Evolutionary conservation across 2,329 filamentous ascomycete species (phyloP), one percentile per base, ranked within the genome.

Genomic region (Pezicula radicicola): DNA sequence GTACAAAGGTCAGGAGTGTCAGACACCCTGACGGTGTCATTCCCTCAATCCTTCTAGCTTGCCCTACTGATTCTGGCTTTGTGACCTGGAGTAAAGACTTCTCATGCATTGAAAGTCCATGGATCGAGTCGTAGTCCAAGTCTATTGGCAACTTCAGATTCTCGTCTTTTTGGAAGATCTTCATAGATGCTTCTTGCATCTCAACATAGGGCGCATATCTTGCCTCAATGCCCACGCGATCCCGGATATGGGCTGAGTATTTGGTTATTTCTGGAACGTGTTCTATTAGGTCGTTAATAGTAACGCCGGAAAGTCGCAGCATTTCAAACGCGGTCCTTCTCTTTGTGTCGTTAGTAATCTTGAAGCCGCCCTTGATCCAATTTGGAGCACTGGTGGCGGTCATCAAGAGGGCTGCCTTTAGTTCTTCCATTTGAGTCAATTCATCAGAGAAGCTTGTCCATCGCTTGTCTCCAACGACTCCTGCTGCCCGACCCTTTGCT

Each of bases 31-130:
- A 74, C 1, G 84, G 83, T 18, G 83, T 87, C 55, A 87, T 75
- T 4, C 93, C 93, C 70, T 99, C 94, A 10, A 97, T 83, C 13
- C 94, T 76, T 46, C 91, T 79, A 30, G 93, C 93, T 78, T 97
- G 94, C 0, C 90, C 93, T 19, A 99, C 76, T 55, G 83, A 95
- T 70, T 95, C 90, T 0, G 94, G 94, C 48, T 83, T 75, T 1
- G 90, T 88, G 2, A 76, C 73, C 53, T 81, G 79, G 35, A 99
- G 75, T 4, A 87, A 79, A 27, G 83, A 77, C 69, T 82, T 86
- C 74, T 97, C 94, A 53, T 90, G 91, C 36, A 84, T 80, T 51
- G 89, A 91, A 48, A 99, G 74, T 0, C 91, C 91, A 33, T 79
- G 75, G 1, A 99, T 78, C 12, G 70, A 63, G 41, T 83, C 77